Conservation (phyloP, 2,329 filamentous ascomycete genomes). For the Colletotrichum spaethianum region DNA sequence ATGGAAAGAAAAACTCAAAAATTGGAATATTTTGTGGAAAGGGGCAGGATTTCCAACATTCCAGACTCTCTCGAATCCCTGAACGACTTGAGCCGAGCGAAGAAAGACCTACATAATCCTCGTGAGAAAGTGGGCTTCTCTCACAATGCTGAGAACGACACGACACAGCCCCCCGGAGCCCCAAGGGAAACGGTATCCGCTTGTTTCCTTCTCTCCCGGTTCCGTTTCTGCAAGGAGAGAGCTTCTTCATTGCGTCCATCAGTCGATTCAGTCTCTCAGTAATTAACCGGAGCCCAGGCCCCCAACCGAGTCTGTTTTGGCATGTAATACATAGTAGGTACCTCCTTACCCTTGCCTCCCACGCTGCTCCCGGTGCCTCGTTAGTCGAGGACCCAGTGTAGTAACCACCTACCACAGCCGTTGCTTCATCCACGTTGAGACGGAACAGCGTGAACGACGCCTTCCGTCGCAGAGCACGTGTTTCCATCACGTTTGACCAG, state of each 20-base stretch:
- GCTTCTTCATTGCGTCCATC: neutral
- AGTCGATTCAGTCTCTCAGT: neutral
- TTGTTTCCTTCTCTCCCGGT: conserved; percentile 27
- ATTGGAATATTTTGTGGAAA: conserved; percentile 6
- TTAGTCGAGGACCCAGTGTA: neutral
- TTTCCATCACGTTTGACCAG: conserved; percentile 23
- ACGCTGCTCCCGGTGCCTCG: neutral
- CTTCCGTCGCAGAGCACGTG: conserved; percentile 29
- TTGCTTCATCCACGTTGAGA: conserved; percentile 36
- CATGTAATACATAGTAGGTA: neutral
- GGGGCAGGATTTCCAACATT: conserved; percentile 14
- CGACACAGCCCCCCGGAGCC: conserved; percentile 30
- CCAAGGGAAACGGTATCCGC: conserved; percentile 15
- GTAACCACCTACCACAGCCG: conserved; percentile 27
- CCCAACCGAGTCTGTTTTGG: neutral
- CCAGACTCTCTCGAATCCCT: neutral
- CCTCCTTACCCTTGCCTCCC: neutral
- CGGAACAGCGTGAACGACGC: conserved; percentile 15
- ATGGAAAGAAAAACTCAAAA: neutral
- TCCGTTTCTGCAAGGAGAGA: conserved; percentile 2
- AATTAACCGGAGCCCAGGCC: neutral
- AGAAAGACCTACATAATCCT: conserved; percentile 11
- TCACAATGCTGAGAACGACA: neutral
- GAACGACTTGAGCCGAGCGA: neutral
- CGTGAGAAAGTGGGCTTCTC: conserved; percentile 5